Evolutionary conservation across 805 yeast genomes (phyloP).

Genomic region (Candida sphagnicola): DNA sequence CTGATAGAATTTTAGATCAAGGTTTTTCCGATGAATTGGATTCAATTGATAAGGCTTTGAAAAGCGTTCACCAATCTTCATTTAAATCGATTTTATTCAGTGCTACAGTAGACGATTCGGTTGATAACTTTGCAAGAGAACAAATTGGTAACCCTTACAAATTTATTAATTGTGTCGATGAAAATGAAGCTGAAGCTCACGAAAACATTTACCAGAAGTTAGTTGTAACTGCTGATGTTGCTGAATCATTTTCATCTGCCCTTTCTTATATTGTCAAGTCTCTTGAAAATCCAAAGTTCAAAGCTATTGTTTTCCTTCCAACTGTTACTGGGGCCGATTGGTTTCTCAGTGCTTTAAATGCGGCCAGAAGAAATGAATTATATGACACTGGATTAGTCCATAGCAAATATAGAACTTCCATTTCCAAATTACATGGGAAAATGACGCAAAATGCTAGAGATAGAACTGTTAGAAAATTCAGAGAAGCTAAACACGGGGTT

Average conservation of each 20-base stretch:
- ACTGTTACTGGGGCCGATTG: slow-evolving; percentile 68
- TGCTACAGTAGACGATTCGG: slow-evolving; percentile 78
- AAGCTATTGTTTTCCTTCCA: slow-evolving; percentile 80
- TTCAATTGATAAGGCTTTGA: slow-evolving; percentile 50
- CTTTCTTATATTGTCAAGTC: slow-evolving; percentile 43
- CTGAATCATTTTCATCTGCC: slow-evolving; percentile 59
- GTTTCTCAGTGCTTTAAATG: slow-evolving; percentile 39
- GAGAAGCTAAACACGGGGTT: slow-evolving; percentile 45
- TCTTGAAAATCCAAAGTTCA: slow-evolving; percentile 46
- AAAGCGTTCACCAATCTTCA: slow-evolving; percentile 22
- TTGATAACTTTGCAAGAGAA: slow-evolving; percentile 58
- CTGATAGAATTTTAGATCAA: slow-evolving; percentile 79
- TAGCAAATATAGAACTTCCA: slow-evolving; percentile 18
- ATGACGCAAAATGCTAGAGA: slow-evolving; percentile 68
- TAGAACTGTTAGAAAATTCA: slow-evolving; percentile 51
- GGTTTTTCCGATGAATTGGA: slow-evolving; percentile 71
- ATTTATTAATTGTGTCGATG: slow-evolving; percentile 70
- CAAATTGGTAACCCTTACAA: slow-evolving; percentile 52
- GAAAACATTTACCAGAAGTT: slow-evolving; percentile 71
- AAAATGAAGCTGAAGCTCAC: slow-evolving; percentile 69
- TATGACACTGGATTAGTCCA: slow-evolving; percentile 11
- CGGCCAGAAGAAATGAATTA: slow-evolving; percentile 10
- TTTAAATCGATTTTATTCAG: slow-evolving; percentile 76
- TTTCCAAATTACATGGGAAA: slow-evolving; percentile 62
- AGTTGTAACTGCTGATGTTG: slow-evolving; percentile 49